A percentile compares a stretch with the other conserved stretches of the same genome.
phyloP scores from a whole-genome alignment of 2,329 filamentous ascomycete genomes.

The Aureobasidium leucospermi region DNA sequence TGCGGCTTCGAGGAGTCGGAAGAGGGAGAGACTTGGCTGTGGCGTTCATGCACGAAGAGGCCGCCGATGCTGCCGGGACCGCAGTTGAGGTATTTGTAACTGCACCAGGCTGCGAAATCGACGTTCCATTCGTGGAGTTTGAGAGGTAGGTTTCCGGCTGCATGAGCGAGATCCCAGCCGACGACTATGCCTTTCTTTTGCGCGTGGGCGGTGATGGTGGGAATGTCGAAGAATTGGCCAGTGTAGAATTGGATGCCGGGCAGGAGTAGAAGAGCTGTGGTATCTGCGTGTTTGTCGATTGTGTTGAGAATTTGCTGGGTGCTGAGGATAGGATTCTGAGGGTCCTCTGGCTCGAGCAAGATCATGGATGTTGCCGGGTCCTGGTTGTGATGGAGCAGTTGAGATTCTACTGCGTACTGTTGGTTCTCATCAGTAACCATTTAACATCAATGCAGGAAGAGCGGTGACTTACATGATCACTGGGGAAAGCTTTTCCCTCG shows the following conservation, averaged over 20 bases:
- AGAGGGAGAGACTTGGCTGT: slow-evolving; percentile 48
- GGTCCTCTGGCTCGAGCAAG: slow-evolving; percentile 57
- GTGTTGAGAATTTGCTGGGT: slow-evolving; percentile 64
- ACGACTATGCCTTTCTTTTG: slow-evolving; percentile 63
- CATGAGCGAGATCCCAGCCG: slow-evolving; percentile 85
- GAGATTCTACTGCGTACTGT: slow-evolving; percentile 76
- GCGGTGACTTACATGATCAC: slow-evolving; percentile 59
- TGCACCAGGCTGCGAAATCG: slow-evolving; percentile 89
- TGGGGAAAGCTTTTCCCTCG: slow-evolving; percentile 87
- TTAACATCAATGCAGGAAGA: not conserved
- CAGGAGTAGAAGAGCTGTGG: slow-evolving; percentile 68
- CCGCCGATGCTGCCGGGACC: slow-evolving; percentile 77
- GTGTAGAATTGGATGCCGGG: slow-evolving; percentile 91
- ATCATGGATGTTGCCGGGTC: slow-evolving; percentile 63
- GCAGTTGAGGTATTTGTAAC: slow-evolving; percentile 88
- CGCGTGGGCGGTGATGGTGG: slow-evolving; percentile 69
- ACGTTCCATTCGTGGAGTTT: slow-evolving; percentile 81
- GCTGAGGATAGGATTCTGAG: slow-evolving; percentile 50
- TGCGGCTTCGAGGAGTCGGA: slow-evolving; percentile 23
- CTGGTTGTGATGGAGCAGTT: slow-evolving; percentile 64
- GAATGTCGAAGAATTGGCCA: slow-evolving; percentile 79
- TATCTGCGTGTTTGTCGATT: slow-evolving; percentile 67
- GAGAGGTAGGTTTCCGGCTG: slow-evolving; percentile 74
- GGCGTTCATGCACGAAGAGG: slow-evolving; percentile 69
- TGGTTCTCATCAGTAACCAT: not conserved